Percentiles rank a stretch among this genome's conserved stretches.
Evolutionary conservation across 75 land plant species (phyloP).

Genomic region (Sequoiadendron giganteum): DNA sequence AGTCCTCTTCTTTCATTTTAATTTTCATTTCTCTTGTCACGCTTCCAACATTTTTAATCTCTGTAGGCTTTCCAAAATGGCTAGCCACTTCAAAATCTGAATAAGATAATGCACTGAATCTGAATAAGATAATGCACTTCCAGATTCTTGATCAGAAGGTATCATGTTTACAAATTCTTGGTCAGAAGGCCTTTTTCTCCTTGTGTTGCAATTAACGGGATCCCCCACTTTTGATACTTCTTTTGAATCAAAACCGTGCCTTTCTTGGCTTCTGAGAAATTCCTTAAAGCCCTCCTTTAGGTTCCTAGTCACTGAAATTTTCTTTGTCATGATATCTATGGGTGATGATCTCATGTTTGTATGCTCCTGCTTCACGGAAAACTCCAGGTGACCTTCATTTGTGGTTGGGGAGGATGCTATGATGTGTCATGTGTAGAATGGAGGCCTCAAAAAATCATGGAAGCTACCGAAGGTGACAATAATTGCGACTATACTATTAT

Average conservation of each 20-base stretch:
- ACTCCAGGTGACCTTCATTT: too few relatives aligned
- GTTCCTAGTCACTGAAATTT: neutral
- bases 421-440: too few relatives aligned
- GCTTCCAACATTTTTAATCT: neutral
- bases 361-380: too few relatives aligned
- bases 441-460: too few relatives aligned
- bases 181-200: neutral
- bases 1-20: neutral
- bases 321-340: too few relatives aligned
- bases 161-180: neutral
- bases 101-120: too few relatives aligned
- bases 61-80: conserved; percentile 15
- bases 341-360: too few relatives aligned
- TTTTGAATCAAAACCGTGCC: conserved; percentile 24
- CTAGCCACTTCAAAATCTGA: conserved; percentile 24
- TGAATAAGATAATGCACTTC: neutral
- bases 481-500: too few relatives aligned
- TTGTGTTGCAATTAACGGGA: neutral
- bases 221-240: conserved; percentile 33
- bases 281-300: neutral
- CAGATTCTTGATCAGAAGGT: neutral
- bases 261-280: neutral
- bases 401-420: too few relatives aligned
- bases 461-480: too few relatives aligned
- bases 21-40: conserved; percentile 1